Evolutionary conservation across 805 yeast genomes (phyloP), one percentile per base, ranked within the genome.

Genomic region (Zygosaccharomyces lentus): DNA sequence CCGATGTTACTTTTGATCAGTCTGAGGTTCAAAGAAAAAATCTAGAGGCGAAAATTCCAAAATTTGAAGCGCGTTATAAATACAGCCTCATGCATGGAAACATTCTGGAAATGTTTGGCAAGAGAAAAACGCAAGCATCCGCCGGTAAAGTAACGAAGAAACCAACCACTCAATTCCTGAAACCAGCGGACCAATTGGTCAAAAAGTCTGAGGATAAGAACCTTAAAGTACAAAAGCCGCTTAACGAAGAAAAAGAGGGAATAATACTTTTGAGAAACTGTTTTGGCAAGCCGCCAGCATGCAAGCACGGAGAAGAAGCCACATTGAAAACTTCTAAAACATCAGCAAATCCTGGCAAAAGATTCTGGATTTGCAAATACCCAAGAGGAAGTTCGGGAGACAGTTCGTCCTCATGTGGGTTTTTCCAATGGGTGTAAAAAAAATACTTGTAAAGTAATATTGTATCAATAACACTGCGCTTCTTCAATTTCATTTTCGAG

Each of bases 301-400:
- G 84, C 57, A 65, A 68, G 26, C 83, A 79, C 53, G 60, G 68
- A 4, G 71, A 72, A 39, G 66, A 68, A n/a, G 71, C 80, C 27
- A 61, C 70, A 3, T 51, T 78, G 37, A 66, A 73, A 49, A 71
- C 77, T 0, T 76, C 80, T 0, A 69, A 61, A 51, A 73, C 75
- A 1, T 44, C 58, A 3, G 59, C 64, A 21, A 75, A 74, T 47
- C 71, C 66, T 31, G 82, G 82, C 0, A 68, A 65, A 43, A 75
- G 72, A 50, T 79, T 79, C 51, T 79, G 82, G 82, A 68, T 75
- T 17, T 79, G 84, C 56, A 49, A 67, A 0, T 64, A 69, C 48
- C 67, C 70, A 2, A 54, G 60, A 51, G 71, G 71, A 16, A 53
- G 50, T 21, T 49, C 53, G 5, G 51, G 47, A 13, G 58, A 64